Base-by-base conservation (phyloP, 768 basidiomycete genomes). In the Hygrophorus pudorinus region DNA sequence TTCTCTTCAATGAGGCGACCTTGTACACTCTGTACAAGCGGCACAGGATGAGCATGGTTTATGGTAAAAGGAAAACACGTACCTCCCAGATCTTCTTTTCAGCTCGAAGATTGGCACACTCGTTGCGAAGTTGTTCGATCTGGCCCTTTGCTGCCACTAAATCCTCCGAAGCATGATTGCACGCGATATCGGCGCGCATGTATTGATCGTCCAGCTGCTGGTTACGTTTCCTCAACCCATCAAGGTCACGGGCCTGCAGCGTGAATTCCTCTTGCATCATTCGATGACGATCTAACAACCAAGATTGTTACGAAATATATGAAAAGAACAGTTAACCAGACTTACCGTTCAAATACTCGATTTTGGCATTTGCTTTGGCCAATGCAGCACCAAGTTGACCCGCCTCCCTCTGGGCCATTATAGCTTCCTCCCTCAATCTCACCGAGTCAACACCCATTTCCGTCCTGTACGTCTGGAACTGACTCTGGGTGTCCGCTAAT, bases 11-110 rank as follows among this genome's bases (percentile, higher is more conserved):
- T 75, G 11, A 98, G 70, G 20, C 93, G 81, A 36, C 55, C 55
- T 70, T 96, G 89, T 27, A 86, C 75, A 49, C 76, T 78, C 90
- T 91, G 49, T 13, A 38, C 4, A 31, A 40, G n/a, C 41, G 18
- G 35, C 41, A 56, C 37, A 55, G n/a, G 32, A 5, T 42, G n/a
- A 46, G 13, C 29, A 6, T 4, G 17, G 48, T 18, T 31, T 16
- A 10, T 5, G 20, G 16, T 18, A 3, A 28, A 21, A 1, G 29
- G 30, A n/a, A 28, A 21, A 28, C 1, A 56, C 73, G 27, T 42
- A 87, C 90, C 81, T 89, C 87, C 84, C 85, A 90, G 29, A 93
- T 86, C 56, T 79, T 83, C 68, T 90, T 93, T 72, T 98, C 94
- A 0, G 91, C 92, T 34, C 85, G 79, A 13, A 96, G 73, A 58